Percentiles rank a stretch among this genome's conserved stretches.
These are phyloP conservation scores for Pleoardoris graminearum DNA, from an alignment of 2,329 filamentous ascomycete genomes.

Conservation along the genomic window DNA sequence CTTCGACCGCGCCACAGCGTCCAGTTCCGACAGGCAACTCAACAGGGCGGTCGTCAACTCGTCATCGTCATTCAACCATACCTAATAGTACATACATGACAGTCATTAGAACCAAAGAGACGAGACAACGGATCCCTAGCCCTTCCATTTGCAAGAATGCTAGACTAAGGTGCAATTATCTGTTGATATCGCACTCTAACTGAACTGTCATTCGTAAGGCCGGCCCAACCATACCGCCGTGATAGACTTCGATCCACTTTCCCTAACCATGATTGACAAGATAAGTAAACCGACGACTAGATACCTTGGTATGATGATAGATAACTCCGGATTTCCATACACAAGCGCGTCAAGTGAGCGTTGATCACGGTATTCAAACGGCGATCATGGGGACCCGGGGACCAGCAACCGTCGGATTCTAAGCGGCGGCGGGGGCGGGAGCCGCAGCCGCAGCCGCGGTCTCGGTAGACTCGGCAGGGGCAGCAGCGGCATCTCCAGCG, in stretches of 20 bases:
- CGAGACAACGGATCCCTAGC: conserved; percentile 2
- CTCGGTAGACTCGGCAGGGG: conserved; percentile 23
- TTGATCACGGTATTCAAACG: conserved; percentile 2
- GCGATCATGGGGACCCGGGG: conserved; percentile 8
- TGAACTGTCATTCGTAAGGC: conserved; percentile 9
- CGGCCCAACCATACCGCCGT: conserved; percentile 7
- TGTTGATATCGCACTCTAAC: conserved; percentile 13
- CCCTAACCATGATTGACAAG: conserved; percentile 16
- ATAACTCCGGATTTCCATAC: conserved; percentile 14
- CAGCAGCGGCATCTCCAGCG: conserved; percentile 11
- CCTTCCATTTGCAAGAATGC: conserved; percentile 11
- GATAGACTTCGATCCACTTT: conserved; percentile 18
- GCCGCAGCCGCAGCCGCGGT: conserved; percentile 27
- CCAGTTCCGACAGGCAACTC: no score
- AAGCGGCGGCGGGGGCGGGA: conserved; percentile 32
- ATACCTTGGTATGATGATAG: conserved; percentile 11
- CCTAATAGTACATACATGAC: conserved; percentile 8
- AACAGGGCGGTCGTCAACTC: no score
- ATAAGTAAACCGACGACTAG: conserved; percentile 19
- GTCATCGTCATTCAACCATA: conserved; percentile 5
- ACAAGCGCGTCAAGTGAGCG: conserved; percentile 10
- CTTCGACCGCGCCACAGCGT: no score
- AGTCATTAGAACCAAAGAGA: conserved; percentile 1
- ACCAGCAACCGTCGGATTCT: conserved; percentile 22
- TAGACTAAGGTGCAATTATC: conserved; percentile 17